phyloP scores from a whole-genome alignment of 768 basidiomycete species.

The Lentinula sp. region DNA sequence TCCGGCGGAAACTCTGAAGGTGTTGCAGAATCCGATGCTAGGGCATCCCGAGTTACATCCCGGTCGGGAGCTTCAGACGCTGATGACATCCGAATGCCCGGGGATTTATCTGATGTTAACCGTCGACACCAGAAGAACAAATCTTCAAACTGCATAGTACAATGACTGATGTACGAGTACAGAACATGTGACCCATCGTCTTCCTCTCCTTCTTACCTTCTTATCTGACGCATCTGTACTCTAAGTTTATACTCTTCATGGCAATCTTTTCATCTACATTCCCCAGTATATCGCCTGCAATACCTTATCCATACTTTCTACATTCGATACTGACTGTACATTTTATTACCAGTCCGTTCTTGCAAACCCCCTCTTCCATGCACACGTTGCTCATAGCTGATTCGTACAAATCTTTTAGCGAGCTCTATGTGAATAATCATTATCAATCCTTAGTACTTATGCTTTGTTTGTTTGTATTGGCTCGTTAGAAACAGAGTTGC shows the following conservation, averaged over 20 bases:
- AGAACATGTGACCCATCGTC: background rate
- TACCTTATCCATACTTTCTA: background rate
- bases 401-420: background rate
- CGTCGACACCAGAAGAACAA: constrained; percentile 33
- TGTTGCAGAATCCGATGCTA: constrained; percentile 15
- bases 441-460: too few species aligned
- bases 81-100: constrained; percentile 24
- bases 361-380: background rate
- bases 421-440: background rate
- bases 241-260: constrained; percentile 3
- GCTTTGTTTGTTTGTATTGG: too few species aligned
- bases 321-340: background rate
- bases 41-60: constrained; percentile 27
- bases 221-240: constrained; percentile 17
- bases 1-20: constrained; percentile 22
- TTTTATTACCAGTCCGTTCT: background rate
- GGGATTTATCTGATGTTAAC: constrained; percentile 26
- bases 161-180: constrained; percentile 24
- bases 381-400: background rate
- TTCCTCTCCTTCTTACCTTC: background rate
- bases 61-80: constrained; percentile 25
- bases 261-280: background rate
- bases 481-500: too few species aligned
- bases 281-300: background rate
- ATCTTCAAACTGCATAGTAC: constrained; percentile 40